phyloP scores from a whole-genome alignment of 768 basidiomycete species.

The Vishniacozyma victoriae region DNA sequence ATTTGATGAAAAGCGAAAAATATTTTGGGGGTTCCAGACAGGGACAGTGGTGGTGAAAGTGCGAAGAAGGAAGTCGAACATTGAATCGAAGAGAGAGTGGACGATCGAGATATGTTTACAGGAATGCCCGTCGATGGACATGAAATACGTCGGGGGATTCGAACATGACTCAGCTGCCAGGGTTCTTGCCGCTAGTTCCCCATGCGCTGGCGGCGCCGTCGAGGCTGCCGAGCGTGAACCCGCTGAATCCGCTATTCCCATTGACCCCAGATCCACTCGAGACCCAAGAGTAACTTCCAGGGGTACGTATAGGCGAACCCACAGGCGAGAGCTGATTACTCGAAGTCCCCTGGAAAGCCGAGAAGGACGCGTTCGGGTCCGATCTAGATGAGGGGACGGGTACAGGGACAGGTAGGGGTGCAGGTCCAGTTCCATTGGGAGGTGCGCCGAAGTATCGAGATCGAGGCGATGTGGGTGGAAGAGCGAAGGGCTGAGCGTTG shows the following conservation, averaged over 20 bases:
- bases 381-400: not conserved
- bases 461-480: slow-evolving; percentile 21
- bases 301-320: slow-evolving; percentile 28
- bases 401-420: not conserved
- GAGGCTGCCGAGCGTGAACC: slow-evolving; percentile 13
- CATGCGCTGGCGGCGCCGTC: slow-evolving; percentile 30
- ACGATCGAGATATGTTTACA: too few species aligned
- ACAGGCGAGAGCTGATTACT: slow-evolving; percentile 11
- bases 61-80: too few species aligned
- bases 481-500: slow-evolving; percentile 36
- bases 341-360: not conserved
- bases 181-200: slow-evolving; percentile 1
- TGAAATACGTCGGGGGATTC: too few species aligned
- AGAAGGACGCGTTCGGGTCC: not conserved
- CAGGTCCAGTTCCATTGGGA: not conserved
- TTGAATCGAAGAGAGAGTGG: too few species aligned
- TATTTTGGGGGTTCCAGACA: too few species aligned
- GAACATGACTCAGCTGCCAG: too few species aligned
- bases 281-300: slow-evolving; percentile 25
- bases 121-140: too few species aligned
- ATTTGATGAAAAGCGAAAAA: too few species aligned
- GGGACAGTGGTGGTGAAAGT: too few species aligned
- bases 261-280: slow-evolving; percentile 7
- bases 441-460: slow-evolving; percentile 14
- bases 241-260: slow-evolving; percentile 12